phyloP scores from a whole-genome alignment of 805 yeast species.

The Brettanomyces sp. region DNA sequence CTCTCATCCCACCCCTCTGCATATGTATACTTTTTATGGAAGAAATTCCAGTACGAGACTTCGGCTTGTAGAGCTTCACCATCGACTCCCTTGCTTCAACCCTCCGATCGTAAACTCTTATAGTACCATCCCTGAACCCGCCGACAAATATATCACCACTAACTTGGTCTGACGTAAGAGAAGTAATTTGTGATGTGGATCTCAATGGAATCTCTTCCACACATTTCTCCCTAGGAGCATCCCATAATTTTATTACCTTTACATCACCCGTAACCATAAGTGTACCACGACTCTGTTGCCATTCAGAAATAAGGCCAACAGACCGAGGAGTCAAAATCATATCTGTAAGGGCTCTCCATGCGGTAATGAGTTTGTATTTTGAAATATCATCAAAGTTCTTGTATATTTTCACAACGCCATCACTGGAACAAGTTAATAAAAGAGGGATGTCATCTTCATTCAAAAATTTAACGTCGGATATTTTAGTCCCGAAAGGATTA shows the following conservation, averaged over 20 bases:
- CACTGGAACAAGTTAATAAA: constrained; percentile 80
- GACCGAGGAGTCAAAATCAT: constrained; percentile 71
- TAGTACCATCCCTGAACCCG: constrained; percentile 85
- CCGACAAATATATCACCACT: constrained; percentile 86
- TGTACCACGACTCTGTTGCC: constrained; percentile 96
- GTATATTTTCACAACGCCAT: constrained; percentile 86
- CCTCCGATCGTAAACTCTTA: constrained; percentile 87
- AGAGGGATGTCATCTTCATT: constrained; percentile 91
- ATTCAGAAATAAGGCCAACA: constrained; percentile 78
- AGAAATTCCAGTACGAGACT: constrained; percentile 12
- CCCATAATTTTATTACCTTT: constrained; percentile 87
- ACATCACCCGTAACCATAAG: constrained; percentile 91
- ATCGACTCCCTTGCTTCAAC: constrained; percentile 76
- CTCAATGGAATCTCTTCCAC: constrained; percentile 84
- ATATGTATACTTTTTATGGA: constrained; percentile 68
- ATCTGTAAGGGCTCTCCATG: constrained; percentile 93
- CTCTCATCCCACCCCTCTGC: constrained; percentile 96
- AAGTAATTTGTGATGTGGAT: constrained; percentile 78
- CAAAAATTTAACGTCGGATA: constrained; percentile 76
- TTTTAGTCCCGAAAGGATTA: constrained; percentile 79
- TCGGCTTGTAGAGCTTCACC: constrained; percentile 72
- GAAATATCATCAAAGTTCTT: constrained; percentile 57
- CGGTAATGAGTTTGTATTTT: constrained; percentile 56
- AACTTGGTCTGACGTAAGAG: constrained; percentile 89
- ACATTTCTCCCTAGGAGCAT: constrained; percentile 88